Evolutionary conservation across 225 moss, liverwort and hornwort genomes (phyloP), one percentile per base, ranked within the genome.

Genomic region (Bryum argenteum): DNA sequence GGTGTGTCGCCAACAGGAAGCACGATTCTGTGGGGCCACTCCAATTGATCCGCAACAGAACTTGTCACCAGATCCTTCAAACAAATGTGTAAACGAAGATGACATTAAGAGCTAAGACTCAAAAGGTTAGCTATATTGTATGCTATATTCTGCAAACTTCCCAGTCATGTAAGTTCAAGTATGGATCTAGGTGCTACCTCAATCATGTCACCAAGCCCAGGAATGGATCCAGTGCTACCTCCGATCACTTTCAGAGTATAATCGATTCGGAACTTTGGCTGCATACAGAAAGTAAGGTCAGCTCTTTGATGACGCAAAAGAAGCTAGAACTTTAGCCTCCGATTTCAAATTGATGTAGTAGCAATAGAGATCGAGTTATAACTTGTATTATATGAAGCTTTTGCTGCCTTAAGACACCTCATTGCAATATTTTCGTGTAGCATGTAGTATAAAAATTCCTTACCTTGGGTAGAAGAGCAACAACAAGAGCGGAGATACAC

Each of bases 1-100:
- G 89, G 81, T 48, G 89, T 84, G 56, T 84, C 56, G 48, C 90
- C 90, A 76, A 98, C 76, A 61, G 94, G 90, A 41, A 87, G 64
- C 57, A 98, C 88, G 10, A 85, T 80, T 81, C 97, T 92, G 81
- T 98, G 97, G 5, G 97, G 97, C 97, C 97, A 98, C 79, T 94
- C 80, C 33, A 98, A 73, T 63, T 83, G 87, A 69, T 98, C 94
- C 17, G 85, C 73, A 58, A 98, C 83, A 65, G 88, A 81, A 62
- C 85, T 89, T 47, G 87, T 82, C 56, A 98, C 91, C 79, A 92
- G 54, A 59, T 98, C 94, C 97, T 98, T 71, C 58, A 71, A 66
- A 56, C 18, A 66, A 43, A 51, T 8, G 21, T 24, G 18, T 66
- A 23, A 55, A 61, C 61, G 64, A 51, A 50, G 10, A 44, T 48